These are phyloP conservation scores for Penicillium desertorum DNA, from an alignment of 495 filamentous ascomycete species.

Conservation along the genomic window DNA sequence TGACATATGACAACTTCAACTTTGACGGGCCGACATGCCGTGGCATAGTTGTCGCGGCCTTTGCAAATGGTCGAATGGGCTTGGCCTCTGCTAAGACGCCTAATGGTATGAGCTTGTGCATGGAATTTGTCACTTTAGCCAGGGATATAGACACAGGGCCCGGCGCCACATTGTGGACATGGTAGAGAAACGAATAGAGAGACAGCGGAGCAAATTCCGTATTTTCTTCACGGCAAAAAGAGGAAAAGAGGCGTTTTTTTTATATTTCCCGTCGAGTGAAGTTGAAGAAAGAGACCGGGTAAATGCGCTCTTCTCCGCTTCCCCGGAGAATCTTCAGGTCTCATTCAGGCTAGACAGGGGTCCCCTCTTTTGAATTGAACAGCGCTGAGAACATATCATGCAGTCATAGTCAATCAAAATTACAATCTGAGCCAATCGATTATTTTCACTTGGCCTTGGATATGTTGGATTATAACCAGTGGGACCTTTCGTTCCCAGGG, in stretches of 20 bases:
- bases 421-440: background rate
- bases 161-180: background rate
- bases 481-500: background rate
- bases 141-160: background rate
- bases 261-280: background rate
- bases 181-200: background rate
- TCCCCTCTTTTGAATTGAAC: background rate
- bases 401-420: background rate
- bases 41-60: conserved; percentile 29
- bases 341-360: background rate
- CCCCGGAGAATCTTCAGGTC: background rate
- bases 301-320: conserved; percentile 5
- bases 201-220: conserved; percentile 18
- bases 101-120: background rate
- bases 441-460: background rate
- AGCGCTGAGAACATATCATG: background rate
- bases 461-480: background rate
- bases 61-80: conserved; percentile 8
- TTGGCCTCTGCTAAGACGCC: background rate
- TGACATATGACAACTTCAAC: conserved; percentile 3
- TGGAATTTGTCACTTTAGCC: conserved; percentile 1
- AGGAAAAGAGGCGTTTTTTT: background rate
- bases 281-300: conserved; percentile 9
- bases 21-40: conserved; percentile 21
- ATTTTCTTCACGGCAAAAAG: conserved; percentile 13